Percentiles rank a stretch among this genome's conserved stretches.
Evolutionary conservation across 208 protist genomes (phyloP).

Genomic region (Tetramitus jugosus): DNA sequence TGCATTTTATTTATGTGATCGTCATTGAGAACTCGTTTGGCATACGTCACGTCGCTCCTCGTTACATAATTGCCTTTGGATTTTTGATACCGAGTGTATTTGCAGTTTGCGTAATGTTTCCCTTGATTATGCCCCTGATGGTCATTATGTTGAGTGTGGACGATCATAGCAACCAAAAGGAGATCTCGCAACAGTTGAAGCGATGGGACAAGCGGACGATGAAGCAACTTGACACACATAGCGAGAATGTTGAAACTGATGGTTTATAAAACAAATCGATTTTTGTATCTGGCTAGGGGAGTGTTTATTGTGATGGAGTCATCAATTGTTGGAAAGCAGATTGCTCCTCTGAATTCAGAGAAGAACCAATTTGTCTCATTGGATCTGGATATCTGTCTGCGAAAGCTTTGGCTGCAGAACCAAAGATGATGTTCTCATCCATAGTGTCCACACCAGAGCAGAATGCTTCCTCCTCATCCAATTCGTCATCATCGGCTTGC

Average conservation of each 20-base stretch:
- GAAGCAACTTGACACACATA: not conserved
- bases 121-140: not conserved
- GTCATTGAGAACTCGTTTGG: not conserved
- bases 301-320: not conserved
- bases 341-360: not conserved
- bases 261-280: not conserved
- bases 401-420: not conserved
- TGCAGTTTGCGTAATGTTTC: not conserved
- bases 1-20: not conserved
- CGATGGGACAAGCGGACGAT: too few relatives aligned
- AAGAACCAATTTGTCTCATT: not conserved
- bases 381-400: not conserved
- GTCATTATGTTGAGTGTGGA: not conserved
- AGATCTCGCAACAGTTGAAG: too few relatives aligned
- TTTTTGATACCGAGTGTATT: not conserved
- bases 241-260: not conserved
- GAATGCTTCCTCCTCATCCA: not conserved
- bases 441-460: not conserved
- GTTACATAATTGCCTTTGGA: not conserved
- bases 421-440: slow-evolving; percentile 13
- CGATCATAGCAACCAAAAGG: too few relatives aligned
- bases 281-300: not conserved
- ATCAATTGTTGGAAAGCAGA: slow-evolving; percentile 10
- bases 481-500: slow-evolving; percentile 6
- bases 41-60: not conserved